phyloP scores from a whole-genome alignment of 177 flowering plant species.

The Telopea speciosissima region DNA sequence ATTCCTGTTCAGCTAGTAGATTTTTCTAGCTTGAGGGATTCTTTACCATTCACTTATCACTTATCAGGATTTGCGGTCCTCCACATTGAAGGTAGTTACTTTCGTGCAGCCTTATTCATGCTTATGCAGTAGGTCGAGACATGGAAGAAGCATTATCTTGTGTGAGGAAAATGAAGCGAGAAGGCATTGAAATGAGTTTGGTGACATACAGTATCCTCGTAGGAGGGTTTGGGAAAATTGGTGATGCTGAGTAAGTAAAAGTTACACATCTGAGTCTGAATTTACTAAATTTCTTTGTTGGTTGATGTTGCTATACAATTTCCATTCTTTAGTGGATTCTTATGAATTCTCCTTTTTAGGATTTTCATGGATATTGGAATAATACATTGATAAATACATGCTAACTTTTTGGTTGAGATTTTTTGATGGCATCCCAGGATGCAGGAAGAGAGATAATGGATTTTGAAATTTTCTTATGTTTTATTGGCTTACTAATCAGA shows the following conservation, averaged over 20 bases:
- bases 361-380: not conserved
- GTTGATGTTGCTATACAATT: not conserved
- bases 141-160: constrained; percentile 96
- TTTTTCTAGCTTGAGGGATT: not conserved
- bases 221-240: constrained; percentile 77
- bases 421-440: too few species aligned
- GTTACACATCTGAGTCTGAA: not conserved
- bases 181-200: constrained; percentile 74
- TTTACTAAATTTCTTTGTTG: constrained; percentile 3
- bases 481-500: not conserved
- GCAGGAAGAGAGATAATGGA: not conserved
- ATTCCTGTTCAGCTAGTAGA: not conserved
- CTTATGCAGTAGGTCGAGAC: constrained; percentile 97
- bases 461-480: not conserved
- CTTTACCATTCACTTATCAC: constrained; percentile 4
- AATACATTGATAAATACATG: not conserved
- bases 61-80: constrained; percentile 5
- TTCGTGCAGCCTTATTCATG: constrained; percentile 96
- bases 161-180: constrained; percentile 89
- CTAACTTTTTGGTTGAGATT: too few species aligned
- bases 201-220: constrained; percentile 89
- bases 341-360: not conserved
- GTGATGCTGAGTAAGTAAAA: constrained; percentile 68
- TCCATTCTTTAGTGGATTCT: not conserved
- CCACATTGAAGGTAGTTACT: constrained; percentile 28